Base-by-base conservation (phyloP, 108 stramenopile genomes). In the Stephanodiscus triporus region DNA sequence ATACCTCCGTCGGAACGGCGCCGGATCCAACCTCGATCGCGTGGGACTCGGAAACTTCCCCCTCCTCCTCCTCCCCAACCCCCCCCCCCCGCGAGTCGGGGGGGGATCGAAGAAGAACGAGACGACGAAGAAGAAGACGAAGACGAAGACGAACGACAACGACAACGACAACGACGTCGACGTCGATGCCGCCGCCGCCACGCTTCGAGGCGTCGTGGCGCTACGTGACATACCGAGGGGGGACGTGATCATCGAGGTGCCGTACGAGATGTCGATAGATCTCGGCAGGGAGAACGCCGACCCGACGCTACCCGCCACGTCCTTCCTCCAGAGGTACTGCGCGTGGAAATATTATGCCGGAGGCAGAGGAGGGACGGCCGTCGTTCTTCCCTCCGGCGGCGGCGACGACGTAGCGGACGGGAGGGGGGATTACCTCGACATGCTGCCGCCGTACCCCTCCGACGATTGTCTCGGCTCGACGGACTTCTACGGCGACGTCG, bases 241-340 rank as follows among this genome's bases (percentile, higher is more conserved):
- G 13, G 88, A 91, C 43, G 60, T 68, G 36, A 88, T 94, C 38
- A 86, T 94, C 59, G 78, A 82, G 26, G 85, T 94, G 26, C 92
- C 92, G 0, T 91, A 89, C 53, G 90, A 89, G 56, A 62, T 86
- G 75, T 86, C 89, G 1, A 34, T 89, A 16, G 87, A 94, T 72
- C 69, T 94, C 26, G 92, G 92, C 0, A 85, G 75, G 45, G 85
- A 90, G 69, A 83, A 64, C 50, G 69, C 64, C 27, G 90, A 94
- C 81, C 89, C 89, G 26, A 89, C 89, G 3, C 4, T 87, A 20
- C 89, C 92, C 4, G 92, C 87, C 17, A 57, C 77, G 3, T 54
- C 56, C 10, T 82, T 92, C 0, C 58, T 92, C 17, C 84, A 82
- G 63, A 79, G 85, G 40, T 89, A 88, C 66, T 91, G 89, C 58